Evolutionary conservation across 2,329 filamentous ascomycete genomes (phyloP).

Genomic region (Niveomyces coronatus): DNA sequence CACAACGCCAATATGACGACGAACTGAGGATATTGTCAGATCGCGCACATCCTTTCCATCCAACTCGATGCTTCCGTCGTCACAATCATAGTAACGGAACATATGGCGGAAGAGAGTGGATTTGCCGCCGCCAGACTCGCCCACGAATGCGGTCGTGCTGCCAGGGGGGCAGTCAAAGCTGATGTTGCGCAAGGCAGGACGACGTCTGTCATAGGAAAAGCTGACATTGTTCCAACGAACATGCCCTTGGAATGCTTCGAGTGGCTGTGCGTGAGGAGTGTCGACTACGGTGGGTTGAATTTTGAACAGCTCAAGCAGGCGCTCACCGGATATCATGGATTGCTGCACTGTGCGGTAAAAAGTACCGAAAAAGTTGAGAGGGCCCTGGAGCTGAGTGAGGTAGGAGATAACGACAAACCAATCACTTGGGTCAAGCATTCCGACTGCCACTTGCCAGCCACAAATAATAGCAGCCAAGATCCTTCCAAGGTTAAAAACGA

Average conservation of each 20-base stretch:
- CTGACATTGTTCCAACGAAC: constrained; percentile 82
- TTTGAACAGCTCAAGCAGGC: constrained; percentile 91
- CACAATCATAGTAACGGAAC: constrained; percentile 90
- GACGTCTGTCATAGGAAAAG: constrained; percentile 82
- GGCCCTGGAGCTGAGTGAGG: constrained; percentile 68
- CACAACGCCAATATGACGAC: constrained; percentile 86
- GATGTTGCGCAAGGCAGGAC: constrained; percentile 73
- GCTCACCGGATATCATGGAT: constrained; percentile 93
- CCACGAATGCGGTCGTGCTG: constrained; percentile 90
- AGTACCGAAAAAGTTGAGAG: constrained; percentile 81
- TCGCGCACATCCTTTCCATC: constrained; percentile 78
- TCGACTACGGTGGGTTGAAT: constrained; percentile 89
- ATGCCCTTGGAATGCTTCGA: constrained; percentile 64
- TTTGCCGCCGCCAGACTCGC: constrained; percentile 93
- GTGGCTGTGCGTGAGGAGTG: constrained; percentile 48
- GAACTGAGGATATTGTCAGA: constrained; percentile 86
- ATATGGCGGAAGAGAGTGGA: constrained; percentile 92
- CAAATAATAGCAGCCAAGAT: constrained; percentile 62
- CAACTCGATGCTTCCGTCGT: constrained; percentile 69
- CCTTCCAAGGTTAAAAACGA: constrained; percentile 70
- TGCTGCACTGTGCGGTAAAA: constrained; percentile 96
- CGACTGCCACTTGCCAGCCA: constrained; percentile 64
- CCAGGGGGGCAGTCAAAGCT: constrained; percentile 80
- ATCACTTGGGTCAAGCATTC: constrained; percentile 54
- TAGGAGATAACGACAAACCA: constrained; percentile 69